A percentile compares a stretch with the other conserved stretches of the same genome.
phyloP scores from a whole-genome alignment of 129 eudicot species.

The Arctium lappa region DNA sequence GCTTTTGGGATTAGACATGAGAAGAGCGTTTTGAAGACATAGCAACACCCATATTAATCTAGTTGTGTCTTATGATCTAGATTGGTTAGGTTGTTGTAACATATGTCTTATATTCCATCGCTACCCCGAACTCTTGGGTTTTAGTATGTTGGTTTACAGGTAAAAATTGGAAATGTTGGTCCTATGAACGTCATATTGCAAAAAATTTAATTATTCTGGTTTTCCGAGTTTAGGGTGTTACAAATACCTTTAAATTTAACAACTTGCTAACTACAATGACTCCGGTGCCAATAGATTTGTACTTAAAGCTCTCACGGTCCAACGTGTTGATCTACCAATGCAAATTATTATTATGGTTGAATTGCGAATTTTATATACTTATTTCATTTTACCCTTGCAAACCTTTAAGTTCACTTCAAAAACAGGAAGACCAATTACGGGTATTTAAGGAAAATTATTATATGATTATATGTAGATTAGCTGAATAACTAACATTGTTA shows the following conservation, averaged over 20 bases:
- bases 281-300: not conserved
- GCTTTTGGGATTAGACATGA: too few relatives aligned
- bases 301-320: not conserved
- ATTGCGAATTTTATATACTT: not conserved
- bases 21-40: too few relatives aligned
- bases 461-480: not conserved
- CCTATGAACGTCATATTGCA: too few relatives aligned
- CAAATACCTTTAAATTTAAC: not conserved
- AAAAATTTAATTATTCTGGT: too few relatives aligned
- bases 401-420: not conserved
- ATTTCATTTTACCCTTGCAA: slow-evolving; percentile 7
- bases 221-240: too few relatives aligned
- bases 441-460: not conserved
- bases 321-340: not conserved
- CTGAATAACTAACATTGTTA: not conserved
- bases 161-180: too few relatives aligned
- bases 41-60: too few relatives aligned
- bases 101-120: too few relatives aligned
- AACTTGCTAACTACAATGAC: slow-evolving; percentile 9
- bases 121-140: too few relatives aligned
- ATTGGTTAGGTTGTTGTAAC: too few relatives aligned
- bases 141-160: too few relatives aligned
- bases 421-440: not conserved
- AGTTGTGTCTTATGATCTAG: too few relatives aligned
- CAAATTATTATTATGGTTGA: not conserved